These are phyloP conservation scores for Lolium multiflorum DNA, from an alignment of 176 grass and related monocot genomes.

Conservation along the genomic window DNA sequence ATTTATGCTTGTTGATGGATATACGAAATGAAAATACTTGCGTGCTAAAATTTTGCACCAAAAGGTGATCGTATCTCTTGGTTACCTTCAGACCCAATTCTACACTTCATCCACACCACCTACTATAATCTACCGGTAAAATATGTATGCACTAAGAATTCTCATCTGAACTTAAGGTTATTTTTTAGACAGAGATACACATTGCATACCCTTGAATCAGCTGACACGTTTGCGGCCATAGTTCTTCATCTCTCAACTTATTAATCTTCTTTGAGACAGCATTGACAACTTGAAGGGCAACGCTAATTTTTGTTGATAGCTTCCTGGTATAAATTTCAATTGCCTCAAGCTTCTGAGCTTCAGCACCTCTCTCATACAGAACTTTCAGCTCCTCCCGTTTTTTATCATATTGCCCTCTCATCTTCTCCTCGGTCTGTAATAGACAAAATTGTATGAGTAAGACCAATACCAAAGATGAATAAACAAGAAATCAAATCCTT, in stretches of 20 bases:
- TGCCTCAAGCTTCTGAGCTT: constrained; percentile 57
- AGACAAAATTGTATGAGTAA: constrained; percentile 29
- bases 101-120: neutral
- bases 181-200: neutral
- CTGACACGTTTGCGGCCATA: constrained; percentile 60
- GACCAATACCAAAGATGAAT: constrained; percentile 27
- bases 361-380: constrained; percentile 44
- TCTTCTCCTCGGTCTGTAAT: constrained; percentile 62
- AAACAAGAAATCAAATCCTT: neutral
- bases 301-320: constrained; percentile 55
- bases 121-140: neutral
- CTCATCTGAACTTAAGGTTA: neutral
- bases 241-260: constrained; percentile 77
- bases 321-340: constrained; percentile 49
- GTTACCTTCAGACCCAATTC: neutral
- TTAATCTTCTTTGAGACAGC: constrained; percentile 61
- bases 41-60: neutral
- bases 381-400: constrained; percentile 39
- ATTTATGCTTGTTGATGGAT: neutral
- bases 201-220: constrained; percentile 70
- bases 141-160: neutral
- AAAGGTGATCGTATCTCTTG: neutral
- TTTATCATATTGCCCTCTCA: constrained; percentile 54
- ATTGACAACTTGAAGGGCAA: constrained; percentile 61
- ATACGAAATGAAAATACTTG: neutral